These are phyloP conservation scores for Zygosaccharomyces siamensis DNA, from an alignment of 805 yeast genomes.

Conservation along the genomic window DNA sequence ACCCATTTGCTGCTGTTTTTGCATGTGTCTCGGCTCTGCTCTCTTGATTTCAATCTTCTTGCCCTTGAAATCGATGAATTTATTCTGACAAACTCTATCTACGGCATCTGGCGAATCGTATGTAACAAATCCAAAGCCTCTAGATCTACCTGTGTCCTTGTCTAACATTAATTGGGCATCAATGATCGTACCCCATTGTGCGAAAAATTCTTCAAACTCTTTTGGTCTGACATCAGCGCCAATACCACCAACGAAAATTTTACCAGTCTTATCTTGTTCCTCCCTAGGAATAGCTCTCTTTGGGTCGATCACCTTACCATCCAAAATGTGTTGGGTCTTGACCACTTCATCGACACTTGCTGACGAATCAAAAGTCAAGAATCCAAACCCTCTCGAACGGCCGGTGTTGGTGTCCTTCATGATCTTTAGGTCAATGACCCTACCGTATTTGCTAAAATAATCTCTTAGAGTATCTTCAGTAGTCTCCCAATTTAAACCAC, in stretches of 20 bases:
- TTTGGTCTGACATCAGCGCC: slow-evolving; percentile 89
- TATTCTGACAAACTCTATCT: slow-evolving; percentile 77
- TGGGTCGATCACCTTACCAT: slow-evolving; percentile 95
- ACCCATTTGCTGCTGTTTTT: slow-evolving; percentile 39
- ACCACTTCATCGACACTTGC: slow-evolving; percentile 80
- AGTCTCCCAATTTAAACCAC: slow-evolving; percentile 98
- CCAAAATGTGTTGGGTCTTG: slow-evolving; percentile 79
- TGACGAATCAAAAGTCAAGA: slow-evolving; percentile 80
- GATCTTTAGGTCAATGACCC: slow-evolving; percentile 78
- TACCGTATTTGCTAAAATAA: slow-evolving; percentile 85
- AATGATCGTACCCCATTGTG: slow-evolving; percentile 82
- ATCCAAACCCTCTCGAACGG: slow-evolving; percentile 92
- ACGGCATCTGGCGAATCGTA: slow-evolving; percentile 94
- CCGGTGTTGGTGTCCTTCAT: slow-evolving; percentile 89
- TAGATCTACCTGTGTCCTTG: slow-evolving; percentile 92
- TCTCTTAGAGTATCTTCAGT: slow-evolving; percentile 79
- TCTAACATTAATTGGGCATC: slow-evolving; percentile 97
- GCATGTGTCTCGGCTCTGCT: slow-evolving; percentile 78
- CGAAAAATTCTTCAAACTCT: slow-evolving; percentile 81
- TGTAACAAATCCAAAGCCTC: slow-evolving; percentile 97
- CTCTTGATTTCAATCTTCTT: slow-evolving; percentile 78
- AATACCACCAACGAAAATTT: slow-evolving; percentile 95
- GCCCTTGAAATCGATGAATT: slow-evolving; percentile 79
- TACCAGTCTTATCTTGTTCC: slow-evolving; percentile 94
- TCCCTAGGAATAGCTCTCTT: slow-evolving; percentile 96